Evolutionary conservation across 306 rosid species (phyloP), one percentile per base, ranked within the genome.

Genomic region (Trifolium dubium): DNA sequence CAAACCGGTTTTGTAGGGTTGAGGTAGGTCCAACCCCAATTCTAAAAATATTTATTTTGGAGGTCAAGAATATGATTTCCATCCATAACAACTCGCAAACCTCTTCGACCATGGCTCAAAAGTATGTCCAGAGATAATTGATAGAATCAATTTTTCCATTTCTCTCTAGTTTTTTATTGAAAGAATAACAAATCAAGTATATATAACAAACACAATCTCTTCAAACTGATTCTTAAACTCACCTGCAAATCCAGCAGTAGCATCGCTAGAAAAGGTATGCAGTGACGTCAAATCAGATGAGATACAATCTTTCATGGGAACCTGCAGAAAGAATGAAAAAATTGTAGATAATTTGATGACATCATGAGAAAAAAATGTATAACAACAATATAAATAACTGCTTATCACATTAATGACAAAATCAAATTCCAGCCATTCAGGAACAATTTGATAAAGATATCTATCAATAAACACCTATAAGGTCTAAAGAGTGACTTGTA

Each of bases 201-300:
- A 69, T 81, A 74, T 63, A 39, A 85, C 73, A 47, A 79, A 69
- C 72, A 77, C 84, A 64, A 77, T 83, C 71, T 80, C 84, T 71
- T 83, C 83, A 71, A 66, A 62, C 82, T 43, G 84, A 64, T 59
- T 60, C 83, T 73, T 81, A 62, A 65, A 71, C 96, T 83, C 92
- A 88, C 85, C 89, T 81, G 86, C 74, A 61, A 76, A 59, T 71
- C 71, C 65, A 67, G 84, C 66, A 62, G 72, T 47, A 59, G 73
- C 77, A 79, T 83, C 77, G 72, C 39, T 67, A 35, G 76, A 50
- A 49, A 85, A 50, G 80, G 85, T 53, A 40, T 23, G 19, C 4
- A 61, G 76, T 61, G 86, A 66, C 69, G 34, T 79, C 58, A 77
- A 64, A 62, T 75, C 74, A 39, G 84, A 73, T 29, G 83, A 70